Base-by-base conservation (phyloP, 1,139 yeast genomes). In the Arxiozyma slooffiae region DNA sequence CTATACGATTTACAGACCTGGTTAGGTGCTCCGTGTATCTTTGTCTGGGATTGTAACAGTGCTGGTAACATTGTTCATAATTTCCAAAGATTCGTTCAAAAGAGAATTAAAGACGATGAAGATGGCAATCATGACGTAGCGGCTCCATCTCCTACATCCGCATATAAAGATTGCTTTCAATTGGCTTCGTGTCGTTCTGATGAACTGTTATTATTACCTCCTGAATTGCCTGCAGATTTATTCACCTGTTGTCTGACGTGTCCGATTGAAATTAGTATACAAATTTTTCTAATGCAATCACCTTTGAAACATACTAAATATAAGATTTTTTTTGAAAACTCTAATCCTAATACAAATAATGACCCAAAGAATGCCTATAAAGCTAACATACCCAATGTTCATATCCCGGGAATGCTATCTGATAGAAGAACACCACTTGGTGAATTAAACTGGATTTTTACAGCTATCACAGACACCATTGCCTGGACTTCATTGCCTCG, bases 11-110 rank as follows among this genome's bases (percentile, higher is more conserved):
- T 92, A 49, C 98, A 92, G 63, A 84, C 95, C 1, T 92, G 98
- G 98, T 73, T 92, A n/a, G 98, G 98, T 9, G 97, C 97, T 1
- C 98, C 99, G 0, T 94, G 95, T 50, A 85, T 92, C 37, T 90
- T 86, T 68, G 96, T 90, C 44, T 89, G 85, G 67, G 99, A 92
- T 68, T 89, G 97, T 67, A 88, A 85, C 61, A 85, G 89, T 56
- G 97, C 98, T 2, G 98, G 97, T 1, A 87, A 89, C 67, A 89
- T 94, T 53, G 88, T 94, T 26, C 82, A 81, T 56, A 90, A 90
- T 67, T 92, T 89, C 72, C 86, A 87, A 61, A 81, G 85, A 59
- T 90, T 90, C 67, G 95, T 89, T 1, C 95, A 88, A 59, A 88
- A 89, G 64, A 78, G 97, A 58, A 84, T 88, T 23, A 92, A 84